A percentile compares a stretch with the other conserved stretches of the same genome.
These are phyloP conservation scores for Heliamphora exappendiculata DNA, from an alignment of 148 eudicot genomes.

Conservation along the genomic window DNA sequence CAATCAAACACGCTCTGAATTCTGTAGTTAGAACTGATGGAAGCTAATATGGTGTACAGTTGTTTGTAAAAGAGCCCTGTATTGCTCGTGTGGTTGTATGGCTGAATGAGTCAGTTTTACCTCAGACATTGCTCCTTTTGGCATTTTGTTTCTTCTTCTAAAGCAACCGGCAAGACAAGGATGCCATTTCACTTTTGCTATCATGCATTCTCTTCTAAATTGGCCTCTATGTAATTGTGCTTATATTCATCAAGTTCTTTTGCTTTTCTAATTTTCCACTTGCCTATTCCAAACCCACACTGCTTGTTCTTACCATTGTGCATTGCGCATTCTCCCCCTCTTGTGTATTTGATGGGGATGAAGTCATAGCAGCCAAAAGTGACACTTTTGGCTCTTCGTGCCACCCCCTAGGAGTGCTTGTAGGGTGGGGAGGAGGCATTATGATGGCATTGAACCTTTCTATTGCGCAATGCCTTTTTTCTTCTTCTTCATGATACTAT, in stretches of 20 bases:
- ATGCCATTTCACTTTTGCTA: too few relatives aligned
- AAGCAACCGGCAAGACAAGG: not conserved
- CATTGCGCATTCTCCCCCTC: too few relatives aligned
- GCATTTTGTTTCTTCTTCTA: not conserved
- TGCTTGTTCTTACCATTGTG: not conserved
- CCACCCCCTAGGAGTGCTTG: too few relatives aligned
- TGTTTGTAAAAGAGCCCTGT: not conserved
- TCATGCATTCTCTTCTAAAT: not conserved
- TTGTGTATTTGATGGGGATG: too few relatives aligned
- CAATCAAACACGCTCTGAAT: too few relatives aligned
- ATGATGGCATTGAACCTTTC: too few relatives aligned
- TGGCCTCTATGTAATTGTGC: not conserved
- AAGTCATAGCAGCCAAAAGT: too few relatives aligned
- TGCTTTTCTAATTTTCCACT: too few relatives aligned
- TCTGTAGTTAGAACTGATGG: not conserved
- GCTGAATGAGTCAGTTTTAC: not conserved
- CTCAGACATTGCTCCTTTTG: not conserved
- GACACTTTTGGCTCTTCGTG: too few relatives aligned
- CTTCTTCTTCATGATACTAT: too few relatives aligned
- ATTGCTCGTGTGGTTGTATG: not conserved
- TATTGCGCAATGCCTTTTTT: too few relatives aligned
- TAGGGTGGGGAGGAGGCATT: too few relatives aligned
- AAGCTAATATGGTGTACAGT: not conserved
- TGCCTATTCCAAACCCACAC: not conserved
- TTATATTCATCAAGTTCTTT: not conserved